These are phyloP conservation scores for Hericium alpestre DNA, from an alignment of 768 basidiomycete genomes.

Conservation along the genomic window DNA sequence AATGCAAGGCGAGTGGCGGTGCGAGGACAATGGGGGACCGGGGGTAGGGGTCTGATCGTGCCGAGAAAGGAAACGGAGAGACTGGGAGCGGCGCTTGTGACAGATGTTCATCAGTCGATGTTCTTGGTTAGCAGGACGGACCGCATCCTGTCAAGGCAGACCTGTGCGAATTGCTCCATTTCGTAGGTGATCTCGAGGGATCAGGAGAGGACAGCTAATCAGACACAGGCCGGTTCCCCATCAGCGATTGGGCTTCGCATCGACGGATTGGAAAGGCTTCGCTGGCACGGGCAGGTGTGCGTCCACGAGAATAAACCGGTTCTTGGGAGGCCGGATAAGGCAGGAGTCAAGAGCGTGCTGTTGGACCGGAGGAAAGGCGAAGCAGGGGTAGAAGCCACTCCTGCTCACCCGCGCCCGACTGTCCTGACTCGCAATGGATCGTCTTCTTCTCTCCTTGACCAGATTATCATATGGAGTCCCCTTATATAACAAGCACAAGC, in stretches of 20 bases:
- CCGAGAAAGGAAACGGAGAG: slow-evolving; percentile 7
- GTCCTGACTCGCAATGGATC: no score
- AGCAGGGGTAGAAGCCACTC: no score
- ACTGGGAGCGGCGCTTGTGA: neutral
- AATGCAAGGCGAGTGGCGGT: slow-evolving; percentile 2
- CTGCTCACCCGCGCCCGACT: no score
- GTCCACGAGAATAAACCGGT: no score
- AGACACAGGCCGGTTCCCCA: neutral
- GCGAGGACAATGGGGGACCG: neutral
- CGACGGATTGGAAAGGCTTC: neutral
- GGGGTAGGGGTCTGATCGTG: neutral
- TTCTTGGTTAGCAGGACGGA: neutral
- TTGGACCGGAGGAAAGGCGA: no score
- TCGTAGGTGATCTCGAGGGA: neutral
- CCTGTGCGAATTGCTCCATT: neutral
- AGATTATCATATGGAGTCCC: no score
- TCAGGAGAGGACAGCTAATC: neutral
- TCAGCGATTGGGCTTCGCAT: slow-evolving; percentile 6
- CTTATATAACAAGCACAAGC: no score
- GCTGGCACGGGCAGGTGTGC: no score
- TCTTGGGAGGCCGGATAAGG: no score
- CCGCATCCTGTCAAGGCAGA: neutral
- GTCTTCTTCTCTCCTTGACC: no score
- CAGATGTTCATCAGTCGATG: no score
- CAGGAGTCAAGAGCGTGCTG: no score